These are phyloP conservation scores for Venturia oleaginea DNA, from an alignment of 2,329 filamentous ascomycete species.

Conservation along the genomic window DNA sequence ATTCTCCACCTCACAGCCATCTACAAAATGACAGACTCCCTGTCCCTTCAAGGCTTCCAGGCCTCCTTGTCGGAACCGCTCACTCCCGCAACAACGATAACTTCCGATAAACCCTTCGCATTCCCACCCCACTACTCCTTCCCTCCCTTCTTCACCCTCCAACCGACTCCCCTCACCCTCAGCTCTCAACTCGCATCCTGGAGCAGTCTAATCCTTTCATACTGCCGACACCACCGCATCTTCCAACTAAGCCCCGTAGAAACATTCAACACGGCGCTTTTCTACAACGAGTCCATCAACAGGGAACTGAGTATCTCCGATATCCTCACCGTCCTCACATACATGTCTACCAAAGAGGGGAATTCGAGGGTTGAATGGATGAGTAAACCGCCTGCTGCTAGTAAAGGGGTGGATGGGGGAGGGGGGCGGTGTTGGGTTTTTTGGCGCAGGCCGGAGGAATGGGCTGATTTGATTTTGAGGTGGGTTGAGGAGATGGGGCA, in stretches of 20 bases:
- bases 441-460: constrained; percentile 84
- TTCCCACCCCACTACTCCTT: constrained; percentile 55
- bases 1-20: not conserved
- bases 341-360: constrained; percentile 45
- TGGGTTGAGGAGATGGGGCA: constrained; percentile 85
- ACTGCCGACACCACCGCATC: constrained; percentile 68
- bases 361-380: constrained; percentile 59
- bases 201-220: constrained; percentile 74
- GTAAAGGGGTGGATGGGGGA: not conserved
- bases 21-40: not conserved
- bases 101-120: constrained; percentile 22
- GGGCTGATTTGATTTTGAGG: constrained; percentile 66
- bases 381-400: constrained; percentile 13
- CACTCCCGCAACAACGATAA: constrained; percentile 1
- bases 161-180: constrained; percentile 64
- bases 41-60: not conserved
- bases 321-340: constrained; percentile 45
- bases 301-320: constrained; percentile 43
- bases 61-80: not conserved
- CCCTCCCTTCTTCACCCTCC: constrained; percentile 78
- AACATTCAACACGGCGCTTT: constrained; percentile 49
- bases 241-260: constrained; percentile 64
- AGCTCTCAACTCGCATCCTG: constrained; percentile 75
- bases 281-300: constrained; percentile 38
- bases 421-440: constrained; percentile 55